phyloP scores from a whole-genome alignment of 345 rosid genomes.

The Brassica rapa region DNA sequence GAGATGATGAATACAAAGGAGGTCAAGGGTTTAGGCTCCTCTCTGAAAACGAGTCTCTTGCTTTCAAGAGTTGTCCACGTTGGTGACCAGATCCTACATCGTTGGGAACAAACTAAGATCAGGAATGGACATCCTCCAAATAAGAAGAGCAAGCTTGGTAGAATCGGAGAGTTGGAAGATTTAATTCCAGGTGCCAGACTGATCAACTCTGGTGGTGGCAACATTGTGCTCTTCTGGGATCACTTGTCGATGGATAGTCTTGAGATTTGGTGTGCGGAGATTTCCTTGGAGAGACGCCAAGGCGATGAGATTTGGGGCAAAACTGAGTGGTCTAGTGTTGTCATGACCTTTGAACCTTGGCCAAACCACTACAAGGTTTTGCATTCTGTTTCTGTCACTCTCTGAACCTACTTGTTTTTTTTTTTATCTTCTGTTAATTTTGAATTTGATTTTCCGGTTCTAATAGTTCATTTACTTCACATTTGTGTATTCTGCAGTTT shows the following conservation, averaged over 20 bases:
- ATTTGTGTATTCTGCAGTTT: too few relatives aligned
- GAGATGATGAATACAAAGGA: background rate
- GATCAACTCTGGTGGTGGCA: background rate
- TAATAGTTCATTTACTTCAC: too few relatives aligned
- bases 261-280: background rate
- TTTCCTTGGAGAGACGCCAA: background rate
- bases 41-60: background rate
- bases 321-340: background rate
- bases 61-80: background rate
- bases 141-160: background rate
- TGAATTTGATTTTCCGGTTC: too few relatives aligned
- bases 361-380: background rate
- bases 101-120: background rate
- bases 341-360: background rate
- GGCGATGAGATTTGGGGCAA: background rate
- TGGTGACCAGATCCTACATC: background rate
- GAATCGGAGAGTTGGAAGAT: background rate
- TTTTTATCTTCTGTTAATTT: too few relatives aligned
- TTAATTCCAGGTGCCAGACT: background rate
- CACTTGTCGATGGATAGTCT: background rate
- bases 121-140: background rate
- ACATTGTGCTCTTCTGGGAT: background rate
- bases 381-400: background rate
- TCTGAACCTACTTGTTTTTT: background rate
- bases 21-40: background rate